Evolutionary conservation across 257 asterid species (phyloP).

Genomic region (Solanum pinnatisectum): DNA sequence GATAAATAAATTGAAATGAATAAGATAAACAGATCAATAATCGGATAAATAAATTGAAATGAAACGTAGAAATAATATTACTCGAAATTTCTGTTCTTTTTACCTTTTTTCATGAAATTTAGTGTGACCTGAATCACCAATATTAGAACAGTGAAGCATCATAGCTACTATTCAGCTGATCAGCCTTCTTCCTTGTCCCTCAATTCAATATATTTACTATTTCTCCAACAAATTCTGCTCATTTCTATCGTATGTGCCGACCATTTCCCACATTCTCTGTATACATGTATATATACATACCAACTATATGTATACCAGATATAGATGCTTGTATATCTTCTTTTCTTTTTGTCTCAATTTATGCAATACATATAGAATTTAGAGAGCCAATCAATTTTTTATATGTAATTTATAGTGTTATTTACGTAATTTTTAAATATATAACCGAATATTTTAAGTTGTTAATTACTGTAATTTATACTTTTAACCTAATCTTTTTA

Average conservation of each 20-base stretch:
- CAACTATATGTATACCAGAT: neutral
- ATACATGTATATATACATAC: neutral
- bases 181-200: neutral
- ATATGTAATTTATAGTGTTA: too few species aligned
- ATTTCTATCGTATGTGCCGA: conserved; percentile 5
- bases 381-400: neutral
- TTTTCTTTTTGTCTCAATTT: too few species aligned
- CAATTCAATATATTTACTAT: too few species aligned
- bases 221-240: neutral
- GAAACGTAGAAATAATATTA: neutral
- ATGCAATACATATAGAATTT: too few species aligned
- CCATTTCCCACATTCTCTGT: neutral
- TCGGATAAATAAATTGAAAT: too few species aligned
- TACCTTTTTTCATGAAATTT: too few species aligned
- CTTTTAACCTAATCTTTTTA: too few species aligned
- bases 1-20: too few species aligned
- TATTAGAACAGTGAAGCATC: conserved; percentile 2
- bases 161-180: conserved; percentile 6
- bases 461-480: too few species aligned
- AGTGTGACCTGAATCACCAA: neutral
- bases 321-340: too few species aligned
- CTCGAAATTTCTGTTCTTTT: neutral
- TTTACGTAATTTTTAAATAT: too few species aligned
- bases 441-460: too few species aligned
- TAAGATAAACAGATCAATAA: neutral